phyloP scores from a whole-genome alignment of 306 rosid genomes.

The Quercus gilva region DNA sequence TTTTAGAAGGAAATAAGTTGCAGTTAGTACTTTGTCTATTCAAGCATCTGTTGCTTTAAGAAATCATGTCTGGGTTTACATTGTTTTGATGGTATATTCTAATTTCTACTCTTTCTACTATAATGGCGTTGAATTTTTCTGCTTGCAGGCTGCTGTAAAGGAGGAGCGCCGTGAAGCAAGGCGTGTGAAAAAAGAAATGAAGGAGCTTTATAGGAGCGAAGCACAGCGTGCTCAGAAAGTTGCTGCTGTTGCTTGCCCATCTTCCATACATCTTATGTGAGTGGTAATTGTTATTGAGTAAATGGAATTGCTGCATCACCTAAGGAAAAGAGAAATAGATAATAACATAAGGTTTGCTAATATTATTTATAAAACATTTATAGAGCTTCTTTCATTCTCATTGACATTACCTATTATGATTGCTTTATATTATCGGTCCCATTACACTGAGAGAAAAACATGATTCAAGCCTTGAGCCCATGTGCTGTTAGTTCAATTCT shows the following conservation, averaged over 20 bases:
- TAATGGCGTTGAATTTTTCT: not conserved
- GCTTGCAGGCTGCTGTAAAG: slow-evolving; percentile 71
- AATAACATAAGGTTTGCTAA: too few species aligned
- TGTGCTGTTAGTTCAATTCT: too few species aligned
- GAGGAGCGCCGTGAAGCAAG: slow-evolving; percentile 84
- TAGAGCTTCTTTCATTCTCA: too few species aligned
- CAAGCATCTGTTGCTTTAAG: not conserved
- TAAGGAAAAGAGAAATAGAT: slow-evolving; percentile 3
- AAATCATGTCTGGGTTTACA: not conserved
- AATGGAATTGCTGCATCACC: not conserved
- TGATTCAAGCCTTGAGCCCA: too few species aligned
- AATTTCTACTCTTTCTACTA: not conserved
- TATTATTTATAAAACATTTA: too few species aligned
- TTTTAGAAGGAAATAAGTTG: not conserved
- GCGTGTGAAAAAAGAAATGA: slow-evolving; percentile 71
- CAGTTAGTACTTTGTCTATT: not conserved
- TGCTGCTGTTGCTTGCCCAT: slow-evolving; percentile 74
- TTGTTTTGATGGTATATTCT: not conserved
- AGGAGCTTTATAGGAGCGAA: slow-evolving; percentile 72
- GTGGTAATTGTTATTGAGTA: too few species aligned
- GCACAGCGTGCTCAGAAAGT: slow-evolving; percentile 78
- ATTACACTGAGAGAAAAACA: too few species aligned
- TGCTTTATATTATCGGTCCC: too few species aligned
- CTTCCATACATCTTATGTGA: slow-evolving; percentile 77
- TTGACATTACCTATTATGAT: too few species aligned